phyloP scores from a whole-genome alignment of 441 rosid species.

The Populus hybrid region DNA sequence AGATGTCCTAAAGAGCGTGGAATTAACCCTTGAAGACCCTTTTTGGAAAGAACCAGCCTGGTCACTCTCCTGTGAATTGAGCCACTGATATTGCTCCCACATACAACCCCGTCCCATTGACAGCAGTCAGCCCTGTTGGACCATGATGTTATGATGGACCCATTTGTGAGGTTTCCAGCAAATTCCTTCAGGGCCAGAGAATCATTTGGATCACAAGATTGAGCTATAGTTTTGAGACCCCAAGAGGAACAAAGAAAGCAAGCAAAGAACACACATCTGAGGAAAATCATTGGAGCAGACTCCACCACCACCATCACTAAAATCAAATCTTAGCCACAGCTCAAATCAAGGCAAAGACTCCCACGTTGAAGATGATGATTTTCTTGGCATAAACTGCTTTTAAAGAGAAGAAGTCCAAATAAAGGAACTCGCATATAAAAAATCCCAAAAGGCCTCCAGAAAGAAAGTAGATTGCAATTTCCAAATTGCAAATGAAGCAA shows the following conservation, averaged over 20 bases:
- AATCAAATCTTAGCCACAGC: conserved; percentile 24
- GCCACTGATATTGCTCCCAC: conserved; percentile 34
- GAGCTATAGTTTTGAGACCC: conserved; percentile 31
- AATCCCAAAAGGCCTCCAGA: conserved; percentile 29
- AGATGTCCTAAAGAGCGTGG: conserved; percentile 50
- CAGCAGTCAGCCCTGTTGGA: conserved; percentile 49
- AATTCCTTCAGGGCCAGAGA: conserved; percentile 53
- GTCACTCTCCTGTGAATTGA: conserved; percentile 44
- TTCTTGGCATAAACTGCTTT: conserved; percentile 18
- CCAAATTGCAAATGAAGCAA: conserved; percentile 36
- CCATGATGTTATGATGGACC: conserved; percentile 50
- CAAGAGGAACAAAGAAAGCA: conserved; percentile 46
- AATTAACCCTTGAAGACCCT: conserved; percentile 53
- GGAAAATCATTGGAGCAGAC: conserved; percentile 28
- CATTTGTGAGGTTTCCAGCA: conserved; percentile 52
- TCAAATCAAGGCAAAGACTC: conserved; percentile 29
- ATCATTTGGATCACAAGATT: conserved; percentile 62
- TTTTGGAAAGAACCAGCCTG: conserved; percentile 44
- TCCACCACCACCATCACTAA: conserved; percentile 39
- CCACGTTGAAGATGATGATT: conserved; percentile 20
- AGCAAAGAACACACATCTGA: conserved; percentile 40
- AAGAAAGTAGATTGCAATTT: not conserved
- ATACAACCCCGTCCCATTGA: conserved; percentile 75
- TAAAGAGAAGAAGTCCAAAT: conserved; percentile 21
- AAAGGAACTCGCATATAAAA: conserved; percentile 33